Evolutionary conservation across 2,329 filamentous ascomycete genomes (phyloP), one percentile per base, ranked within the genome.

Genomic region (Epichloe brachyelytri): DNA sequence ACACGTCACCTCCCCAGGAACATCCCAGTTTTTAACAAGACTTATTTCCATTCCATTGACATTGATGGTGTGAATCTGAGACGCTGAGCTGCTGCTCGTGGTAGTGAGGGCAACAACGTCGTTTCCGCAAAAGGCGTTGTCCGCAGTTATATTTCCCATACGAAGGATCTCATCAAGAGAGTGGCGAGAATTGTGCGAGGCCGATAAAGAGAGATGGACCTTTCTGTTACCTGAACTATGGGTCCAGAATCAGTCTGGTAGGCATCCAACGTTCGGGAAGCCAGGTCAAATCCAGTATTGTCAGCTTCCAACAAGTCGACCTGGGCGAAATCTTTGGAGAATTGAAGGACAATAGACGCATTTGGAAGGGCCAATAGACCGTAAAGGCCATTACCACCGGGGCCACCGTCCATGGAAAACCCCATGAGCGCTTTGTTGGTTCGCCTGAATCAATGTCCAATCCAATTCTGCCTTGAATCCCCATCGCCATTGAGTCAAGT

Each of bases 381-480:
- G 51, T 62, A 62, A 26, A 65, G 57, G 22, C 57, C 55, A 51
- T 51, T 48, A 4, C 53, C 52, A 3, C 50, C 57, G 17, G 55
- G 46, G 7, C 52, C 49, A 8, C 53, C 51, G 5, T 62, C 55
- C 10, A 59, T 51, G 7, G 58, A 64, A 34, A 83, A 70, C 12
- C 74, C 78, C 80, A 83, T 15, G 71, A 74, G 46, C 73, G 68
- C 48, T 71, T 74, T 34, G 79, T 71, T 2, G 71, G 68, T 6
- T 68, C 67, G 7, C 66, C 68, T 43, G 72, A 75, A 20, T 78
- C 74, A 11, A 81, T 68, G 20, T 80, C 76, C 5, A 80, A 59
- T 1, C 77, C 80, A 56, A 87, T 79, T 51, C 77, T 79, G 17
- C 84, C 86, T 59, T 85, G 79, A 30, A 87, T 68, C 4, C 87